Percentiles rank a stretch among this genome's conserved stretches.
Conservation (phyloP, 2,329 filamentous ascomycete genomes). For the Phaeosphaeriaceae sp. region DNA sequence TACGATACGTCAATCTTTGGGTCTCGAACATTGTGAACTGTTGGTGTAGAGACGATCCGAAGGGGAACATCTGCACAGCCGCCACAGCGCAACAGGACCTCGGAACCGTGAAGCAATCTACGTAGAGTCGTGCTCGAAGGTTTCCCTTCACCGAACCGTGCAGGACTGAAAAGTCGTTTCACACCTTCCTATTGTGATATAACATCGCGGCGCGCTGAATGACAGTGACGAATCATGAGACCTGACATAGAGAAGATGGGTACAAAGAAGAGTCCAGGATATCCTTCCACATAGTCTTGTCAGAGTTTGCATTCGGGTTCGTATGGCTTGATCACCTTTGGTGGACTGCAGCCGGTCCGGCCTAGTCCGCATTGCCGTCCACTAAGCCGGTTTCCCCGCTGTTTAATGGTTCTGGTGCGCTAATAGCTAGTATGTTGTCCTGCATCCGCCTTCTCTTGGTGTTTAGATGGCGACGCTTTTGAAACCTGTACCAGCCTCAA, state of each 20-base stretch:
- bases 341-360: slow-evolving; percentile 35
- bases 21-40: slow-evolving; percentile 34
- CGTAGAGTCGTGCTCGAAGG: neutral
- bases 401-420: slow-evolving; percentile 40
- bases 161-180: neutral
- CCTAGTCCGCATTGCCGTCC: slow-evolving; percentile 35
- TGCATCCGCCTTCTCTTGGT: slow-evolving; percentile 37
- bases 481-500: slow-evolving; percentile 41
- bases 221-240: slow-evolving; percentile 11
- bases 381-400: slow-evolving; percentile 44
- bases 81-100: slow-evolving; percentile 18
- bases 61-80: slow-evolving; percentile 12
- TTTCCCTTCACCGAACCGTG: neutral
- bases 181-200: slow-evolving; percentile 1
- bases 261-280: neutral
- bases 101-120: neutral
- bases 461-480: slow-evolving; percentile 39
- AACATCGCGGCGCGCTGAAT: slow-evolving; percentile 13
- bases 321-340: slow-evolving; percentile 30
- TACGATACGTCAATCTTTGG: slow-evolving; percentile 22
- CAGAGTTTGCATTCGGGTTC: slow-evolving; percentile 25
- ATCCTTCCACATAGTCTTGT: slow-evolving; percentile 5
- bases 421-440: slow-evolving; percentile 41
- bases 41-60: slow-evolving; percentile 18
- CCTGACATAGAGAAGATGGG: neutral